Conservation (phyloP, 2,329 filamentous ascomycete species). For the Corniculantispora saksenae region DNA sequence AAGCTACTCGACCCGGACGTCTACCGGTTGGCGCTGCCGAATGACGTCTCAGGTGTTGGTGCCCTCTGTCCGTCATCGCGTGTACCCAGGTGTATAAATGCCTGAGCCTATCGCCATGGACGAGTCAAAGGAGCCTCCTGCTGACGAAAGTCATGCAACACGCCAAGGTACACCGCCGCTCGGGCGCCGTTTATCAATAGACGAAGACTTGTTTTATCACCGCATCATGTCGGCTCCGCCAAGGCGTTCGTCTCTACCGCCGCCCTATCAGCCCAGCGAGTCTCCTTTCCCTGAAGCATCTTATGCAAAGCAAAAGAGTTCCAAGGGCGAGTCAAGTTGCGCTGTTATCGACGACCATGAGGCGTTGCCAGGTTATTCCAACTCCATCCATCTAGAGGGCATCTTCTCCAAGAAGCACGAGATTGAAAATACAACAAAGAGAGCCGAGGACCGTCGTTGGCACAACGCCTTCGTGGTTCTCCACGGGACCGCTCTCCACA, state of each 20-base stretch:
- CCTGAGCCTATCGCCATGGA: constrained; percentile 35
- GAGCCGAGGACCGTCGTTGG: constrained; percentile 65
- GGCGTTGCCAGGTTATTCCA: constrained; percentile 57
- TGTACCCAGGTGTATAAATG: constrained; percentile 27
- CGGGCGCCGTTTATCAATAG: constrained; percentile 53
- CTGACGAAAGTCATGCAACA: constrained; percentile 34
- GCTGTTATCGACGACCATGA: constrained; percentile 40
- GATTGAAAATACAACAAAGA: constrained; percentile 63
- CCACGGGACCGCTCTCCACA: constrained; percentile 66
- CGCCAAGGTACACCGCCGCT: constrained; percentile 35
- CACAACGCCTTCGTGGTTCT: constrained; percentile 62
- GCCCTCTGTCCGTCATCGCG: constrained; percentile 3
- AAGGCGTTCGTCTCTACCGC: constrained; percentile 48
- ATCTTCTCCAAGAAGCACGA: constrained; percentile 67
- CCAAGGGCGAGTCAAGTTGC: not conserved
- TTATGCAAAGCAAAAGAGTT: not conserved
- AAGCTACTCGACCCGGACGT: constrained; percentile 1
- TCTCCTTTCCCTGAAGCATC: not conserved
- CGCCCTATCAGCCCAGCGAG: constrained; percentile 42
- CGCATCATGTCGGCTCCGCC: constrained; percentile 49
- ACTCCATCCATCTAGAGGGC: constrained; percentile 55
- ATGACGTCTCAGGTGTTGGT: constrained; percentile 10
- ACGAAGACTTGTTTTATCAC: constrained; percentile 56
- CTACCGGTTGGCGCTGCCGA: constrained; percentile 6
- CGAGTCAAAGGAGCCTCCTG: constrained; percentile 30